Evolutionary conservation across 352 stramenopile genomes (phyloP).

Genomic region (Phytophthora lateralis): DNA sequence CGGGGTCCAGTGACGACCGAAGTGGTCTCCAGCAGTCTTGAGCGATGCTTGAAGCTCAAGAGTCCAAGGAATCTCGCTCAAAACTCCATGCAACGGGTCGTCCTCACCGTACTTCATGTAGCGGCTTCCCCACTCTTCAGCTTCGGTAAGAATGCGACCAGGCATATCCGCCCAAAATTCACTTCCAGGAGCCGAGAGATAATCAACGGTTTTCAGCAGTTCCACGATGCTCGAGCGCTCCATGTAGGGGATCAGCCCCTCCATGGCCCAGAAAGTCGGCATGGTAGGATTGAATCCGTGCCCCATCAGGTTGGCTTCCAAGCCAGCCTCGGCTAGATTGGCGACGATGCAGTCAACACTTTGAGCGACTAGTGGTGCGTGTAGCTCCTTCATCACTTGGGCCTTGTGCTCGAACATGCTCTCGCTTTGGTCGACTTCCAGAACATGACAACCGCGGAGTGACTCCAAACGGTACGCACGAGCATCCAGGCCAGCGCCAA

Average conservation of each 20-base stretch:
- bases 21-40: conserved; percentile 36
- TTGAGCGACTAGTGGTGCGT: conserved; percentile 48
- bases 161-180: conserved; percentile 60
- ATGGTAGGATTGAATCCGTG: conserved; percentile 50
- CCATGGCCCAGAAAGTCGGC: conserved; percentile 66
- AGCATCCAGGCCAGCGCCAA: conserved; percentile 58
- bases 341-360: conserved; percentile 48
- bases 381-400: conserved; percentile 45
- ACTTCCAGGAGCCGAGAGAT: conserved; percentile 52
- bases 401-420: conserved; percentile 56
- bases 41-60: conserved; percentile 45
- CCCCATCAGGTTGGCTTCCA: conserved; percentile 42
- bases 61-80: conserved; percentile 44
- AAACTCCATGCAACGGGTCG: conserved; percentile 51
- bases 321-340: conserved; percentile 47
- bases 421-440: conserved; percentile 61
- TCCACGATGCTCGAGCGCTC: conserved; percentile 39
- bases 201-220: conserved; percentile 53
- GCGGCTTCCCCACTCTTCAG: conserved; percentile 27
- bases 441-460: conserved; percentile 44
- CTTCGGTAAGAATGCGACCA: conserved; percentile 28
- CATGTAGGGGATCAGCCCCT: conserved; percentile 59
- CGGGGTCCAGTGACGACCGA: conserved; percentile 48
- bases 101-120: conserved; percentile 59
- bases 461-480: conserved; percentile 60